Percentiles rank a stretch among this genome's conserved stretches.
phyloP scores from a whole-genome alignment of 2,329 filamentous ascomycete genomes.

The Fusarium sp. region DNA sequence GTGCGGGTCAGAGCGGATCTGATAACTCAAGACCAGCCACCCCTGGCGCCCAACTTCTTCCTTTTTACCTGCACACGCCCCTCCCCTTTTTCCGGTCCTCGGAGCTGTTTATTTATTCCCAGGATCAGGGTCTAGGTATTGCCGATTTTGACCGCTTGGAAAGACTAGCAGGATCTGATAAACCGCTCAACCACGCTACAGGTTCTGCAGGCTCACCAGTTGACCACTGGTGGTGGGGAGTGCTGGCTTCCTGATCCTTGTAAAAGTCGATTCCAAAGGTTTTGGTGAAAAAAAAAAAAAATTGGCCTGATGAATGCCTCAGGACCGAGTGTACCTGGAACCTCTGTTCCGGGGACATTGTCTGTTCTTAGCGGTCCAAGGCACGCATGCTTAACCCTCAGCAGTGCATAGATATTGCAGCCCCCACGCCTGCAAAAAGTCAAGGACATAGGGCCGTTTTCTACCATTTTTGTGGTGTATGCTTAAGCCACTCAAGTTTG shows the following conservation, averaged over 20 bases:
- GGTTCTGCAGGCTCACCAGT: not conserved
- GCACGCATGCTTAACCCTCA: not conserved
- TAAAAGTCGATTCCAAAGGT: not conserved
- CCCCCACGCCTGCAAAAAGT: not conserved
- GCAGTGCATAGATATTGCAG: not conserved
- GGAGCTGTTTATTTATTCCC: conserved; percentile 1
- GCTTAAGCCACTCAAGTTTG: not conserved
- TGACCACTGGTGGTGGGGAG: not conserved
- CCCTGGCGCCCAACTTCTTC: not conserved
- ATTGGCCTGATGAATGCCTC: not conserved
- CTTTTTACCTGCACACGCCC: conserved; percentile 7
- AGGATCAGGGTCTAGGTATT: not conserved
- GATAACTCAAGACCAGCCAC: conserved; percentile 33
- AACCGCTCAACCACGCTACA: conserved; percentile 19
- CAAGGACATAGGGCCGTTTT: not conserved
- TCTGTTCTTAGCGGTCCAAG: not conserved
- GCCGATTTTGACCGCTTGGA: conserved; percentile 8
- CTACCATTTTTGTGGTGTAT: not conserved
- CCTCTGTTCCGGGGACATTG: not conserved
- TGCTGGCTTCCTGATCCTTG: not conserved
- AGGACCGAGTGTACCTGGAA: not conserved
- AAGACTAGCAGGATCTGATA: conserved; percentile 28
- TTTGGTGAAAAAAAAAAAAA: not conserved
- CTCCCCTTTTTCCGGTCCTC: conserved; percentile 13
- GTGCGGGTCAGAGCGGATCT: conserved; percentile 37